A percentile compares a stretch with the other conserved stretches of the same genome.
phyloP scores from a whole-genome alignment of 139 green algal species.

The Tetraselmis striata region DNA sequence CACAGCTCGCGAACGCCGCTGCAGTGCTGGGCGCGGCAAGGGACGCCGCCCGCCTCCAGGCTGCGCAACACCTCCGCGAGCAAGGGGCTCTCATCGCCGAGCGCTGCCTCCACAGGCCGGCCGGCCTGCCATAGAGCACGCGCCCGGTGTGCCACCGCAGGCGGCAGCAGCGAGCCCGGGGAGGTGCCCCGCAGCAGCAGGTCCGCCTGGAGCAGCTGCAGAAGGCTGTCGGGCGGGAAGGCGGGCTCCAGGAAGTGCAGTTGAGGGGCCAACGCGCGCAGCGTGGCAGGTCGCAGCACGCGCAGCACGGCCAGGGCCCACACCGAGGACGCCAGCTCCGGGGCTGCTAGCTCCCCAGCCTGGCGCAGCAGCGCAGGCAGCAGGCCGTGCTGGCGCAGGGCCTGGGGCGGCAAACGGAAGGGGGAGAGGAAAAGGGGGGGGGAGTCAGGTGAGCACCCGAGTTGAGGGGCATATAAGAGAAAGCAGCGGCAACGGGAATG shows the following conservation, averaged over 20 bases:
- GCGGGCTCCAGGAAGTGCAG: constrained; percentile 11
- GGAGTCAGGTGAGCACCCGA: too few species aligned
- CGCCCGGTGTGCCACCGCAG: constrained; percentile 6
- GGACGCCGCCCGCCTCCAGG: not conserved
- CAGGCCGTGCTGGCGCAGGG: not conserved
- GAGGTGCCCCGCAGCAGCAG: not conserved
- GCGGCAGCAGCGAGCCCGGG: not conserved
- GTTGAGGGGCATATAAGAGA: too few species aligned
- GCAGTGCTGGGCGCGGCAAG: not conserved
- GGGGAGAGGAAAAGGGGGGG: too few species aligned
- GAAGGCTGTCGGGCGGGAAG: constrained; percentile 24
- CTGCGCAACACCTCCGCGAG: not conserved
- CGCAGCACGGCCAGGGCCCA: constrained; percentile 31
- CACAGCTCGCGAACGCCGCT: not conserved
- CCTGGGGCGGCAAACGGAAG: too few species aligned
- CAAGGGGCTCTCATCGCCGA: too few species aligned
- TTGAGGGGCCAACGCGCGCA: constrained; percentile 7
- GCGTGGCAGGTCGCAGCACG: constrained; percentile 9
- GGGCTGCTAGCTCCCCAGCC: not conserved
- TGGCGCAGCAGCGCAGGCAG: not conserved
- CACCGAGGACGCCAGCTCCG: constrained; percentile 34
- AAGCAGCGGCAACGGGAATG: too few species aligned
- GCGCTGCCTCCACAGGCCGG: too few species aligned
- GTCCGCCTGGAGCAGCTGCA: constrained; percentile 23
- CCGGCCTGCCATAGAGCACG: too few species aligned